phyloP scores from a whole-genome alignment of 140 eudicot species.

The Ambrosia hybrid region DNA sequence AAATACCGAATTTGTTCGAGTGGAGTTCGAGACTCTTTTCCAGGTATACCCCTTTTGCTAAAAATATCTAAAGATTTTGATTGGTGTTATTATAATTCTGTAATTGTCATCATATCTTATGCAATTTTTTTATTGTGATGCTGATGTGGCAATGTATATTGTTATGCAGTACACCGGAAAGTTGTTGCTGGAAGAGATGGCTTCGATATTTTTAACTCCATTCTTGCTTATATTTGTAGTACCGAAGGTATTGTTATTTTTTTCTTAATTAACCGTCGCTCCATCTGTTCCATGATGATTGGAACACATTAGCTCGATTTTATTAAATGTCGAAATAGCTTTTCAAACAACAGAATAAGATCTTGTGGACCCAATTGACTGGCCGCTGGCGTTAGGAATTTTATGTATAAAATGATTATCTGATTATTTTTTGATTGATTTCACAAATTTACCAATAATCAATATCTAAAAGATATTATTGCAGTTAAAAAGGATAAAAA shows the following conservation, averaged over 20 bases:
- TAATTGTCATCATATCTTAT: not conserved
- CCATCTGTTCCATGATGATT: not conserved
- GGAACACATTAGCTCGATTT: not conserved
- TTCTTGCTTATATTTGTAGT: conserved; percentile 80
- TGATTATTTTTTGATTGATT: not conserved
- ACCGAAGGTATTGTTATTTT: conserved; percentile 60
- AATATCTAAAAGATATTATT: not conserved
- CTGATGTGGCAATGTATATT: conserved; percentile 21
- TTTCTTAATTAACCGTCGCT: not conserved
- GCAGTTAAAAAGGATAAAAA: not conserved
- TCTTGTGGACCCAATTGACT: too few relatives aligned
- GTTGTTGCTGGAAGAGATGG: conserved; percentile 95
- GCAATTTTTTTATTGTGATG: conserved; percentile 4
- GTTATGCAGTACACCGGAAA: conserved; percentile 79
- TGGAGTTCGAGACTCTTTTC: conserved; percentile 83
- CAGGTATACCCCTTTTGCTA: conserved; percentile 47
- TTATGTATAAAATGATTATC: too few relatives aligned
- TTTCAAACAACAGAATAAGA: too few relatives aligned
- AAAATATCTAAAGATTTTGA: not conserved
- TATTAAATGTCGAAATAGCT: not conserved
- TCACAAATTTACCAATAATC: not conserved
- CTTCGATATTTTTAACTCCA: conserved; percentile 86
- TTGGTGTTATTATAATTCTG: not conserved
- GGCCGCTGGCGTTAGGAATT: too few relatives aligned
- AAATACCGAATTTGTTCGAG: conserved; percentile 60